Evolutionary conservation across 2,329 filamentous ascomycete genomes (phyloP), one percentile per base, ranked within the genome.

Genomic region (Penicillium sclerotiorum): DNA sequence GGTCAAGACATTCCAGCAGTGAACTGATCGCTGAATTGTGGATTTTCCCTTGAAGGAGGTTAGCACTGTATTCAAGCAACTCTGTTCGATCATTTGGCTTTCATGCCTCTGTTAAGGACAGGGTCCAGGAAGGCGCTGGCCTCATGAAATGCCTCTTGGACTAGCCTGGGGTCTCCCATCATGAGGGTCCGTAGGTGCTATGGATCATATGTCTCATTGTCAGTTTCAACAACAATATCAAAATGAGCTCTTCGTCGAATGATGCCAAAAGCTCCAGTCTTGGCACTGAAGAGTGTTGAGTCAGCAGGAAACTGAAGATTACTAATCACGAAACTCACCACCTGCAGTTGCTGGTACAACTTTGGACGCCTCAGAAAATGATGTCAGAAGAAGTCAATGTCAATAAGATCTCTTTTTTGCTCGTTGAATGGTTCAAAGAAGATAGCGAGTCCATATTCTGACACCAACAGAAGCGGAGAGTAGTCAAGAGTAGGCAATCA

Each of bases 21-120:
- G n/a, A n/a, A n/a, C n/a, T 21, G 55, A 28, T 9, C 25, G 25
- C 25, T 28, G 9, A 61, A 42, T 67, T 70, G 49, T 69, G 64
- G 39, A 73, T 64, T 60, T 73, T 66, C 56, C 72, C 72, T 74
- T 64, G 28, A 20, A 63, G 72, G 62, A 73, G 70, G 62, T 53
- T 42, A 38, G 28, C 38, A 13, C 17, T 48, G 13, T 37, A 18
- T 45, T 47, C 40, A 54, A 17, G 36, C 20, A 20, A 37, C 21
- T 8, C 17, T n/a, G 6, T 17, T 33, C 8, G 15, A 49, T 20
- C 48, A 42, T 57, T 48, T 59, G 40, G 56, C 54, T 49, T 53
- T 56, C 71, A 56, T 73, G 67, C 72, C 72, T 74, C 67, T 63
- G 56, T 70, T 63, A 50, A 74, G 61, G 33, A 73, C 69, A 23